Evolutionary conservation across 1,284 basidiomycete species (phyloP).

Genomic region (Bjerkandera adusta): DNA sequence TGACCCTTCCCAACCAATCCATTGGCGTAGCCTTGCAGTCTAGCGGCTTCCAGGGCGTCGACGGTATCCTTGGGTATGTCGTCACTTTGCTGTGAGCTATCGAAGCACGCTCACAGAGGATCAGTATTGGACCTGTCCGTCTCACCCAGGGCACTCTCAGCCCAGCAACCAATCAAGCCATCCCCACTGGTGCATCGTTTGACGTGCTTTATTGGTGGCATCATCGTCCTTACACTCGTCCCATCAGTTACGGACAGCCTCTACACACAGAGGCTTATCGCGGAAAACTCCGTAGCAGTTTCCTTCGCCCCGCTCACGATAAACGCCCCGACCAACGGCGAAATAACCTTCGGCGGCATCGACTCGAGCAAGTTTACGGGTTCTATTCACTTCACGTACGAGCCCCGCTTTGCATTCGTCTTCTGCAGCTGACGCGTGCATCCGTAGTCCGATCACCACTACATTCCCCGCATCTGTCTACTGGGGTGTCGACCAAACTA

Average conservation of each 20-base stretch:
- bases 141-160: conserved; percentile 7
- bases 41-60: conserved; percentile 33
- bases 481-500: conserved; percentile 14
- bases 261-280: conserved; percentile 30
- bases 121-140: conserved; percentile 7
- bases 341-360: conserved; percentile 42
- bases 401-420: not conserved
- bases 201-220: conserved; percentile 16
- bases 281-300: conserved; percentile 39
- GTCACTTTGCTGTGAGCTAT: not conserved
- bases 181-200: not conserved
- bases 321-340: conserved; percentile 26
- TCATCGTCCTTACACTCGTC: conserved; percentile 28
- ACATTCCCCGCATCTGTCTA: conserved; percentile 31
- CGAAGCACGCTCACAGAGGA: not conserved
- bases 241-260: conserved; percentile 45
- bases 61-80: conserved; percentile 10
- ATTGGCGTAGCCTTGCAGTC: conserved; percentile 48
- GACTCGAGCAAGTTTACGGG: conserved; percentile 50
- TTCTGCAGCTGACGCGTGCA: too few species aligned
- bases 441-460: conserved; percentile 13
- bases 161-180: not conserved
- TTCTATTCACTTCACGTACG: conserved; percentile 43
- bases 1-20: conserved; percentile 35
- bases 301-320: conserved; percentile 47